phyloP scores from a whole-genome alignment of 805 yeast species.

The Candida sphagnicola region DNA sequence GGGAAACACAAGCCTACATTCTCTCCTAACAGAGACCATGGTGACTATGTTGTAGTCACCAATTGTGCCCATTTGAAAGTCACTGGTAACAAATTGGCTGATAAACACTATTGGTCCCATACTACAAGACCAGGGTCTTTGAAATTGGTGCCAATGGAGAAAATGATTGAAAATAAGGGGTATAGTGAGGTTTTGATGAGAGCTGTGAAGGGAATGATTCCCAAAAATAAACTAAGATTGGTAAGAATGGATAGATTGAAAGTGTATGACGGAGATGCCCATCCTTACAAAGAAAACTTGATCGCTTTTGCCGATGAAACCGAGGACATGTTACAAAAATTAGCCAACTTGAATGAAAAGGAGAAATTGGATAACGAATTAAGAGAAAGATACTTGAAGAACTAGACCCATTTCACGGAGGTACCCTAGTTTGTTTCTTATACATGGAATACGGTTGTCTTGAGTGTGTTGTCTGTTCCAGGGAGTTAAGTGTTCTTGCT shows the following conservation, averaged over 20 bases:
- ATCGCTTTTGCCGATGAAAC: conserved; percentile 83
- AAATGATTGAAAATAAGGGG: conserved; percentile 72
- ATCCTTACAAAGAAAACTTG: conserved; percentile 81
- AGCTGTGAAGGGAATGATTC: conserved; percentile 96
- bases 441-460: too few species aligned
- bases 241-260: conserved; percentile 79
- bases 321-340: conserved; percentile 43
- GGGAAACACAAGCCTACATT: conserved; percentile 97
- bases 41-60: conserved; percentile 96
- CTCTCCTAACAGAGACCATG: conserved; percentile 72
- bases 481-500: too few species aligned
- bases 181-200: conserved; percentile 77
- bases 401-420: conserved; percentile 10
- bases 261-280: conserved; percentile 81
- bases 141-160: conserved; percentile 77
- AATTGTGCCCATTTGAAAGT: conserved; percentile 78
- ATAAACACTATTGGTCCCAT: conserved; percentile 86
- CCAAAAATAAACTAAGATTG: conserved; percentile 81
- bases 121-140: conserved; percentile 87
- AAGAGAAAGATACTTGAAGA: conserved; percentile 29
- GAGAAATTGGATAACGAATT: conserved; percentile 30
- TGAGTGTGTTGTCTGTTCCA: too few species aligned
- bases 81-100: conserved; percentile 81
- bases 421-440: too few species aligned
- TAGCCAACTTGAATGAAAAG: conserved; percentile 32